phyloP scores from a whole-genome alignment of 1,139 yeast genomes.

The Yamadazyma taylorii region DNA sequence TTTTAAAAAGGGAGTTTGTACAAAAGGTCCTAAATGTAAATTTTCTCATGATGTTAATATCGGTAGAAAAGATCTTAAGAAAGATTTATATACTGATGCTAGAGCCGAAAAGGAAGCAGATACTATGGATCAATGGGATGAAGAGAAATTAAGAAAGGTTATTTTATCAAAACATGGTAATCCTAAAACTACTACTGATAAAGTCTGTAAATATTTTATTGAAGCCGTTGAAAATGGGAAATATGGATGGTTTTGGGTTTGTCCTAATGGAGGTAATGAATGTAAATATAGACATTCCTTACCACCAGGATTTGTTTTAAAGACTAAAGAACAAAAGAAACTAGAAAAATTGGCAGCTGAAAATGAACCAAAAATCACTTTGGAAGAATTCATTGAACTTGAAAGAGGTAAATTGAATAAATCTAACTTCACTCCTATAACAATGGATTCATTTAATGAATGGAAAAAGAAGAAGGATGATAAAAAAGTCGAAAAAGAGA shows the following conservation, averaged over 20 bases:
- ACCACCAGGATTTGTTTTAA: constrained; percentile 95
- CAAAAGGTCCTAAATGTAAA: constrained; percentile 89
- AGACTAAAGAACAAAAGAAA: constrained; percentile 93
- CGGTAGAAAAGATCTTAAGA: constrained; percentile 87
- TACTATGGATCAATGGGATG: constrained; percentile 98
- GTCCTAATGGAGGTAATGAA: constrained; percentile 91
- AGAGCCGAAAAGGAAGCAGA: constrained; percentile 74
- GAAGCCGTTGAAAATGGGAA: constrained; percentile 97
- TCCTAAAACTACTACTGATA: constrained; percentile 91
- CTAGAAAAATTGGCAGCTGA: constrained; percentile 86
- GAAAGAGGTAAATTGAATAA: constrained; percentile 87
- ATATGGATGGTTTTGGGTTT: constrained; percentile 99
- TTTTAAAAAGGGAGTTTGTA: constrained; percentile 87
- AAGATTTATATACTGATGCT: constrained; percentile 89
- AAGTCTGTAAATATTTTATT: constrained; percentile 88
- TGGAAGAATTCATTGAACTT: constrained; percentile 93
- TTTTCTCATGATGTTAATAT: constrained; percentile 87
- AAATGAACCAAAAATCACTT: constrained; percentile 82
- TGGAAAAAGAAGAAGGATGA: constrained; percentile 78
- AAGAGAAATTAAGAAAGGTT: constrained; percentile 85
- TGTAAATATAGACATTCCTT: constrained; percentile 97
- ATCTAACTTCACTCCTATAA: constrained; percentile 81
- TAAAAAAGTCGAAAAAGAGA: constrained; percentile 59
- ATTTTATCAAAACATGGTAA: constrained; percentile 92
- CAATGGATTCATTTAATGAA: constrained; percentile 72